phyloP scores from a whole-genome alignment of 2,329 filamentous ascomycete species.

The Chrysoporthe deuterocubensis region DNA sequence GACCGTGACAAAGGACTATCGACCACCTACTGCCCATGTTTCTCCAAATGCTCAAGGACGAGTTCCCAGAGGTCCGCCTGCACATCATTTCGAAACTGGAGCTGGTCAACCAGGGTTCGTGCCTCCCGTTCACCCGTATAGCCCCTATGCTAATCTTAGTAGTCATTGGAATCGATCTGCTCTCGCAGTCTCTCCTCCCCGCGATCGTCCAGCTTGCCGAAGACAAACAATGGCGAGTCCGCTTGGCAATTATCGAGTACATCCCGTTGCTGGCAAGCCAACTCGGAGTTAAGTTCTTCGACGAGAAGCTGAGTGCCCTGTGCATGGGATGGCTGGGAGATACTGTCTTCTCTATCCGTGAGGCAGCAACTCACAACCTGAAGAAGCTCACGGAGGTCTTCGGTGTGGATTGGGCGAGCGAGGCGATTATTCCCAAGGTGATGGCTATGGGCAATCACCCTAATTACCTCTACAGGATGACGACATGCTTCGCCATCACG shows the following conservation, averaged over 20 bases:
- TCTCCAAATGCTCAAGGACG: slow-evolving; percentile 98
- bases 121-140: neutral
- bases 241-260: slow-evolving; percentile 98
- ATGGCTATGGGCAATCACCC: slow-evolving; percentile 98
- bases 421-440: slow-evolving; percentile 97
- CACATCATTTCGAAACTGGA: slow-evolving; percentile 99
- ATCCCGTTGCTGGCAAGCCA: slow-evolving; percentile 95
- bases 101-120: slow-evolving; percentile 88
- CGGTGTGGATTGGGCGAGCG: slow-evolving; percentile 95
- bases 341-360: slow-evolving; percentile 97
- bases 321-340: slow-evolving; percentile 99
- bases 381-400: slow-evolving; percentile 99
- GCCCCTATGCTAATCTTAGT: slow-evolving; percentile 15
- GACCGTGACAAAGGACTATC: slow-evolving; percentile 71
- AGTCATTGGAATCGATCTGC: slow-evolving; percentile 95
- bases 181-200: slow-evolving; percentile 94
- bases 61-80: slow-evolving; percentile 95
- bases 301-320: slow-evolving; percentile 91
- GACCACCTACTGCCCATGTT: slow-evolving; percentile 98
- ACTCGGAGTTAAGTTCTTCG: slow-evolving; percentile 95
- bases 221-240: slow-evolving; percentile 99
- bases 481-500: slow-evolving; percentile 98
- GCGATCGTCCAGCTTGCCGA: slow-evolving; percentile 97
- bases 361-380: slow-evolving; percentile 94
- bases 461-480: slow-evolving; percentile 99